Evolutionary conservation across 805 yeast species (phyloP).

Genomic region (Cyberlindnera maritima): DNA sequence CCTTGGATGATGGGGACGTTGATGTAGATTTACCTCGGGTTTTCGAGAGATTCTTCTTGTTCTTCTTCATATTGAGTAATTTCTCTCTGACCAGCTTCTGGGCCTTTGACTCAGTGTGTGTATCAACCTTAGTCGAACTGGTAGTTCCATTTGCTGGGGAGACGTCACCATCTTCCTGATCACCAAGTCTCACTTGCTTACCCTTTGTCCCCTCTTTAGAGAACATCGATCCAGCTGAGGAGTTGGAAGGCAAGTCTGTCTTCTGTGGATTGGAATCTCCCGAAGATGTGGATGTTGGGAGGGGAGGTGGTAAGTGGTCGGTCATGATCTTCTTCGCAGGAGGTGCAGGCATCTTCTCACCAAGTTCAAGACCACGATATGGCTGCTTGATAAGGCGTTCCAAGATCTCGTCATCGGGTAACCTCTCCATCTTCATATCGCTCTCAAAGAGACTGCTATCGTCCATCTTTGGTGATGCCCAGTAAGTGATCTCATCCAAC

Average conservation of each 20-base stretch:
- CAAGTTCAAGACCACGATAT: conserved; percentile 1
- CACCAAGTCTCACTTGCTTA: neutral
- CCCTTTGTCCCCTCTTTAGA: neutral
- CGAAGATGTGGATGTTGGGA: neutral
- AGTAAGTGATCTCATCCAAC: neutral
- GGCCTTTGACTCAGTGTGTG: neutral
- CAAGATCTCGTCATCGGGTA: neutral
- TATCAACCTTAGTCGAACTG: no score
- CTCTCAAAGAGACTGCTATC: neutral
- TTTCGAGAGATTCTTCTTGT: neutral
- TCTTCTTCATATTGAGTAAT: neutral
- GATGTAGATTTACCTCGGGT: neutral
- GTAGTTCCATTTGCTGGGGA: neutral
- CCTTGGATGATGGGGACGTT: neutral
- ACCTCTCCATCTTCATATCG: neutral
- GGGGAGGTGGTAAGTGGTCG: conserved; percentile 1
- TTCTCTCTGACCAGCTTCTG: neutral
- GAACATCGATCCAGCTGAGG: no score
- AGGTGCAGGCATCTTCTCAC: neutral
- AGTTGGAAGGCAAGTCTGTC: no score
- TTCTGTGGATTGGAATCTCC: no score
- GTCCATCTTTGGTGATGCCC: neutral
- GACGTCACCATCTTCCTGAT: neutral
- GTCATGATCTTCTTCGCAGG: conserved; percentile 4
- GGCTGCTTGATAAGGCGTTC: neutral